Evolutionary conservation across 1,284 basidiomycete genomes (phyloP).

Genomic region (Coriolopsis trogii): DNA sequence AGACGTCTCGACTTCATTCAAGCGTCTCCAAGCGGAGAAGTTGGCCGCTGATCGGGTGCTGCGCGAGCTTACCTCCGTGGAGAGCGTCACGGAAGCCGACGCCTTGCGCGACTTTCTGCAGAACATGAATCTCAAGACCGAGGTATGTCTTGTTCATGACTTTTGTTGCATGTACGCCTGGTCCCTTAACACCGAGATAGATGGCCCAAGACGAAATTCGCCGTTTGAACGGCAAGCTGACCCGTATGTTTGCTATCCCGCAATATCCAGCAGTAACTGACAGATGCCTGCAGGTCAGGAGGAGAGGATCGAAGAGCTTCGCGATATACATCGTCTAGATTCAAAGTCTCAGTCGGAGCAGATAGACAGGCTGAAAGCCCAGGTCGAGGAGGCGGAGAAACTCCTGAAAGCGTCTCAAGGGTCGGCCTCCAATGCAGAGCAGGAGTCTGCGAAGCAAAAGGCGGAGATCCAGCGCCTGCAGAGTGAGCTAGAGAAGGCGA

Average conservation of each 20-base stretch:
- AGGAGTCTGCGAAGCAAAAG: constrained; percentile 50
- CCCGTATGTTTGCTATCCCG: constrained; percentile 54
- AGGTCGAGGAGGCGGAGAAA: constrained; percentile 72
- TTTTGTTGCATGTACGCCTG: background rate
- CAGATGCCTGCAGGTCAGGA: constrained; percentile 77
- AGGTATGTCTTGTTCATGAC: constrained; percentile 48
- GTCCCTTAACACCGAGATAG: constrained; percentile 37
- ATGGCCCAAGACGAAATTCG: constrained; percentile 75
- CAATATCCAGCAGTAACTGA: too few relatives aligned
- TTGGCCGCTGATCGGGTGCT: constrained; percentile 71
- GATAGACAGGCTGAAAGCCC: constrained; percentile 69
- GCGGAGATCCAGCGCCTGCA: constrained; percentile 59
- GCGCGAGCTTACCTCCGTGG: constrained; percentile 73
- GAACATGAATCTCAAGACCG: constrained; percentile 67
- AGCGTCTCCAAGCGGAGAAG: constrained; percentile 72
- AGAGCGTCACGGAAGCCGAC: constrained; percentile 64
- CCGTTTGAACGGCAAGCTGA: constrained; percentile 70
- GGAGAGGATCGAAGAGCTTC: constrained; percentile 80
- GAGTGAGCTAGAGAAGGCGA: constrained; percentile 63
- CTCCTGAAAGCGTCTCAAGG: constrained; percentile 60
- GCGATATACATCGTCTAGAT: constrained; percentile 81
- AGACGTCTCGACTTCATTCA: constrained; percentile 81
- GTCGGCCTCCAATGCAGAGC: constrained; percentile 48
- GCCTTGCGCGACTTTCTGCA: constrained; percentile 76
- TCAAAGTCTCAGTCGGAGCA: constrained; percentile 74